Percentiles rank a stretch among this genome's conserved stretches.
Evolutionary conservation across 2,329 filamentous ascomycete genomes (phyloP).

Genomic region (Fusarium goolgardi): DNA sequence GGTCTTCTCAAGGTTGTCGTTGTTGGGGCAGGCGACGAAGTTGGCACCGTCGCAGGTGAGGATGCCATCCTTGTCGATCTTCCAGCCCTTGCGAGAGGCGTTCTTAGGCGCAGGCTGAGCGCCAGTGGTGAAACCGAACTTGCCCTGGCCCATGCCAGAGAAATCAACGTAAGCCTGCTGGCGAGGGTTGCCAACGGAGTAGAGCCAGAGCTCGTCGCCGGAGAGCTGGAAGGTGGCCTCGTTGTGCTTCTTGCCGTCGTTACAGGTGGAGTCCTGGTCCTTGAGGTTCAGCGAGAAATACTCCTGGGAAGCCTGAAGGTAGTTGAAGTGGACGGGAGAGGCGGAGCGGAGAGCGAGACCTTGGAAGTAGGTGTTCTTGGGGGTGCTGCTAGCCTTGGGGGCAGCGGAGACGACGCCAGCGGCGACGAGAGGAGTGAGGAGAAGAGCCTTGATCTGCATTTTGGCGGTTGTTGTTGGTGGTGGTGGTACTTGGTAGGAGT

Average conservation of each 20-base stretch:
- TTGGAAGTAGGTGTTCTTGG: conserved; percentile 56
- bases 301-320: conserved; percentile 58
- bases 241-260: conserved; percentile 49
- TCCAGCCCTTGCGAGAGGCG: conserved; percentile 61
- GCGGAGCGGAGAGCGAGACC: conserved; percentile 63
- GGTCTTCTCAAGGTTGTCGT: conserved; percentile 24
- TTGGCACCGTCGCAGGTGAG: conserved; percentile 58
- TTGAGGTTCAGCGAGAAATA: conserved; percentile 59
- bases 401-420: conserved; percentile 43
- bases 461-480: conserved; percentile 12
- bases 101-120: conserved; percentile 54
- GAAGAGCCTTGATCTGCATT: conserved; percentile 48
- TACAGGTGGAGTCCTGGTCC: conserved; percentile 63
- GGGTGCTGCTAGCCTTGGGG: conserved; percentile 31
- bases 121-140: conserved; percentile 64
- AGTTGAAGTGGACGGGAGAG: conserved; percentile 60
- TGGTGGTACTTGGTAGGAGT: neutral
- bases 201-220: conserved; percentile 62
- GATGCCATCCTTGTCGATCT: conserved; percentile 56
- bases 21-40: conserved; percentile 66
- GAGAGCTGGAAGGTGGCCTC: conserved; percentile 63
- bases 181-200: conserved; percentile 47
- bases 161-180: conserved; percentile 67
- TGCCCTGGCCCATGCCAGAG: conserved; percentile 69
- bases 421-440: conserved; percentile 44